A percentile compares a stretch with the other conserved stretches of the same genome.
phyloP scores from a whole-genome alignment of 192 early-diverging fungal species.

The Phycomyces nitens region DNA sequence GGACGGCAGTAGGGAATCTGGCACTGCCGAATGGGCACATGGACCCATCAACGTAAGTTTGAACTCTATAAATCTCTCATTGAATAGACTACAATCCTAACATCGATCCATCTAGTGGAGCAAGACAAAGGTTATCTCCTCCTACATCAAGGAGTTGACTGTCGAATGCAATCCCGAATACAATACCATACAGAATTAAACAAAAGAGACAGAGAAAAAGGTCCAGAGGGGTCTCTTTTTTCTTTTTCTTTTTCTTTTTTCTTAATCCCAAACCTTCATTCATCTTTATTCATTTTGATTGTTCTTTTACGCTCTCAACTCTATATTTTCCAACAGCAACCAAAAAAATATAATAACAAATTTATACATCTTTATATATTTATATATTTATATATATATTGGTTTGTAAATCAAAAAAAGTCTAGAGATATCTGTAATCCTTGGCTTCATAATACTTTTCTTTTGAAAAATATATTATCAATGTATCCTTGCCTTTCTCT shows the following conservation, averaged over 20 bases:
- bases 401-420: too few relatives aligned
- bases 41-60: slow-evolving; percentile 24
- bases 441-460: too few relatives aligned
- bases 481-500: too few relatives aligned
- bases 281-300: too few relatives aligned
- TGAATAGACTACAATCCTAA: neutral
- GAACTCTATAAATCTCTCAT: neutral
- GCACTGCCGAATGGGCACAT: slow-evolving; percentile 24
- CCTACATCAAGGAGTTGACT: neutral
- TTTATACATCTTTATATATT: too few relatives aligned
- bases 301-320: too few relatives aligned
- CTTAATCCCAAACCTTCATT: too few relatives aligned
- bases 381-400: too few relatives aligned
- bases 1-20: slow-evolving; percentile 26
- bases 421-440: too few relatives aligned
- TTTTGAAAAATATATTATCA: too few relatives aligned
- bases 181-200: neutral
- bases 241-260: neutral
- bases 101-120: neutral
- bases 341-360: too few relatives aligned
- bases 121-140: neutral
- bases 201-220: neutral
- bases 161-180: neutral
- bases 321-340: too few relatives aligned
- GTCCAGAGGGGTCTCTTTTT: neutral